Evolutionary conservation across 805 yeast species (phyloP).

Genomic region (Starmerella floris): DNA sequence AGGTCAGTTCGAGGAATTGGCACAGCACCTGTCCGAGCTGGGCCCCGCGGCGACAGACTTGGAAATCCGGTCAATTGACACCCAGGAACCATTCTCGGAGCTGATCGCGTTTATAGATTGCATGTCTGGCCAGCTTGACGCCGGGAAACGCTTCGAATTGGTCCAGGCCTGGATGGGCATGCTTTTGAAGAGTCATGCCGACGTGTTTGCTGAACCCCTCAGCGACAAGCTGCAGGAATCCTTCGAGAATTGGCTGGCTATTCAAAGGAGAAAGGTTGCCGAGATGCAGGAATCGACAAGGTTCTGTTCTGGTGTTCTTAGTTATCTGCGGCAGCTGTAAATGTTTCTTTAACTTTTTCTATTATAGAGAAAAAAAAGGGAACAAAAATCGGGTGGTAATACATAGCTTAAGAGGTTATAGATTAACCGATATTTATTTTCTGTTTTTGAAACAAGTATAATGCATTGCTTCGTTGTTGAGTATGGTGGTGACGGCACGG

Average conservation of each 20-base stretch:
- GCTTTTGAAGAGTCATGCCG: conserved; percentile 70
- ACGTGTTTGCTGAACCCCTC: conserved; percentile 37
- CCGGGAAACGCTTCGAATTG: conserved; percentile 57
- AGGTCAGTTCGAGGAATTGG: conserved; percentile 36
- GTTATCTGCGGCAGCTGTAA: conserved; percentile 4
- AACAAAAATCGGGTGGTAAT: too few relatives aligned
- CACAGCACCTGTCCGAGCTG: conserved; percentile 41
- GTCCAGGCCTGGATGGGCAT: conserved; percentile 68
- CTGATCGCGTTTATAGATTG: conserved; percentile 55
- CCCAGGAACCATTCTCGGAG: conserved; percentile 53
- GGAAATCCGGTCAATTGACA: conserved; percentile 67
- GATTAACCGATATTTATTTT: too few relatives aligned
- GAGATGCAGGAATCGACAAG: conserved; percentile 56
- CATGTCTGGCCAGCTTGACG: conserved; percentile 41
- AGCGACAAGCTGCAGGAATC: conserved; percentile 32
- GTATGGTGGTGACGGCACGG: conserved; percentile 13
- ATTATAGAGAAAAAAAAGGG: not conserved
- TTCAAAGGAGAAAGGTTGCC: conserved; percentile 33
- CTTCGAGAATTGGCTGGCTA: conserved; percentile 37
- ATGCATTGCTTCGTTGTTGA: conserved; percentile 9
- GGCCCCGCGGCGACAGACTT: conserved; percentile 73
- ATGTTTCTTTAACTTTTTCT: not conserved
- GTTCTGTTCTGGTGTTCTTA: conserved; percentile 66
- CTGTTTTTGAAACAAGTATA: conserved; percentile 13
- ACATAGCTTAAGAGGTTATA: too few relatives aligned